phyloP scores from a whole-genome alignment of 495 filamentous ascomycete genomes.

The Parachaetomium inaequale region DNA sequence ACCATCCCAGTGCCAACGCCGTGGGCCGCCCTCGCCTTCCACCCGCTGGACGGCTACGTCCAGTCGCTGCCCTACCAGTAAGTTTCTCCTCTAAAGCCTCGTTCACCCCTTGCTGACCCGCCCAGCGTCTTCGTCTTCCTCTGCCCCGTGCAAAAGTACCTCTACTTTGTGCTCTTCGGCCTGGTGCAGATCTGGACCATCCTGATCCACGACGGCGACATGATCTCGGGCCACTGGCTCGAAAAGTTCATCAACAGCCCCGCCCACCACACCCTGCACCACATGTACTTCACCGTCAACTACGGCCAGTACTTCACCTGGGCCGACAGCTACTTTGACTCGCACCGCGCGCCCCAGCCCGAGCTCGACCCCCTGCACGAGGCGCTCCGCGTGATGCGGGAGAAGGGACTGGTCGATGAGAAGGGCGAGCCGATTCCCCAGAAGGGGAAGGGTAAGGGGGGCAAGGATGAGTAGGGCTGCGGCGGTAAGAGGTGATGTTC shows the following conservation, averaged over 20 bases:
- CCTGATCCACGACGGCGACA: conserved; percentile 28
- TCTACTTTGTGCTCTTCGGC: conserved; percentile 24
- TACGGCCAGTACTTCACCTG: conserved; percentile 29
- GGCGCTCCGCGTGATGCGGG: conserved; percentile 21
- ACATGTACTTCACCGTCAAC: conserved; percentile 30
- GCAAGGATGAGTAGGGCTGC: conserved; percentile 11
- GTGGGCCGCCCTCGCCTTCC: conserved; percentile 26
- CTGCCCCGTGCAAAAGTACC: conserved; percentile 26
- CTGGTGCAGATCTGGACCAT: conserved; percentile 28
- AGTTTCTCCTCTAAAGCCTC: background rate
- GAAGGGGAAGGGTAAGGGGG: conserved; percentile 4
- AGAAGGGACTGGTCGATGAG: conserved; percentile 27
- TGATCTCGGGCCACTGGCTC: conserved; percentile 27
- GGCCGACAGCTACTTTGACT: conserved; percentile 25
- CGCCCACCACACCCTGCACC: conserved; percentile 27
- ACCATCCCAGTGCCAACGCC: conserved; percentile 19
- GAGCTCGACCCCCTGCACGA: conserved; percentile 25
- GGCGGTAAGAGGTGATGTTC: background rate
- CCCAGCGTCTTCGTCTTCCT: conserved; percentile 25
- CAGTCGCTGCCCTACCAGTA: conserved; percentile 28
- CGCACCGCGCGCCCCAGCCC: conserved; percentile 19
- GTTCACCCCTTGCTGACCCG: background rate
- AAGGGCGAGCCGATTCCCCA: conserved; percentile 22
- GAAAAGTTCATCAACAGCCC: conserved; percentile 28
- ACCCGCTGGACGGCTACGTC: conserved; percentile 25